Conservation (phyloP, 2,329 filamentous ascomycete species). For the Botryotinia globosa region DNA sequence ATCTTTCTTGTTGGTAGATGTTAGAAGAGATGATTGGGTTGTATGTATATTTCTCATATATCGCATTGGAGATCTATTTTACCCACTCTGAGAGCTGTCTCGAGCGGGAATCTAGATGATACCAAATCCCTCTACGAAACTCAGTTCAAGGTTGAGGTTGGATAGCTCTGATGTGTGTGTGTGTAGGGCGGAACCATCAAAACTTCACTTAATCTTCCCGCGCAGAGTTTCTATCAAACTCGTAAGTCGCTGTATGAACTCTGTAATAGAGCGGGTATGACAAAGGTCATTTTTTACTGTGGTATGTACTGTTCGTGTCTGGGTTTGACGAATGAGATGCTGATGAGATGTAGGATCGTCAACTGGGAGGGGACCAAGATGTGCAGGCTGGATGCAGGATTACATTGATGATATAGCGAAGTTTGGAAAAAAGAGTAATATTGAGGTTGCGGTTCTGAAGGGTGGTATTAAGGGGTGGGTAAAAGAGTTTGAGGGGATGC, state of each 20-base stretch:
- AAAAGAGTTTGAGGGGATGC: slow-evolving; percentile 45
- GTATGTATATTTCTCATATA: slow-evolving; percentile 31
- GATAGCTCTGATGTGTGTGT: not conserved
- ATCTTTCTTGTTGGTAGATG: slow-evolving; percentile 50
- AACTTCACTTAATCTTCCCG: slow-evolving; percentile 56
- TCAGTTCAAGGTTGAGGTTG: not conserved
- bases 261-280: slow-evolving; percentile 49
- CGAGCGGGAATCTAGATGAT: too few species aligned
- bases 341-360: slow-evolving; percentile 46
- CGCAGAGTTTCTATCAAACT: slow-evolving; percentile 53
- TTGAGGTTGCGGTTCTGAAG: slow-evolving; percentile 49
- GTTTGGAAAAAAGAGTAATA: slow-evolving; percentile 40
- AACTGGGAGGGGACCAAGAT: slow-evolving; percentile 49
- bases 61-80: not conserved
- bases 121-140: too few species aligned
- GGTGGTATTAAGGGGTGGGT: slow-evolving; percentile 57
- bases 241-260: slow-evolving; percentile 49
- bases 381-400: slow-evolving; percentile 56
- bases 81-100: not conserved
- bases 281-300: slow-evolving; percentile 54
- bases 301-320: slow-evolving; percentile 40
- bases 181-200: slow-evolving; percentile 56
- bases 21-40: slow-evolving; percentile 53
- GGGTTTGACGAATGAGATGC: not conserved
- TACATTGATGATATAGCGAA: slow-evolving; percentile 48